Base-by-base conservation (phyloP, 2,329 filamentous ascomycete species). In the Rhynchosporium agropyri region DNA sequence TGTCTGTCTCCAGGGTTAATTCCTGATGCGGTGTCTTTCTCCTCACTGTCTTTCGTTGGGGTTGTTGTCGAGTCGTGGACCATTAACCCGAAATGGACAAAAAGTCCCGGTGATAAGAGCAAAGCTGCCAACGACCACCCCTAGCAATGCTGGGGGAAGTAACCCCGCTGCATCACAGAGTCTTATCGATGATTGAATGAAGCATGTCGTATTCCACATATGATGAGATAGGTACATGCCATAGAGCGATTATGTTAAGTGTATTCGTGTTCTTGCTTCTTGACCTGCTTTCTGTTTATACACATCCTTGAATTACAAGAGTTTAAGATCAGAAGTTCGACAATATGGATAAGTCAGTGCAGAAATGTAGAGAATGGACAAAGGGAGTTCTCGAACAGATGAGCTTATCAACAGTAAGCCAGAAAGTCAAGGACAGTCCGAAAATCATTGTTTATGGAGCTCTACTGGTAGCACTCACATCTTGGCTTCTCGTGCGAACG, bases 91-190 rank as follows among this genome's bases (percentile, higher is more conserved):
- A 72, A 66, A 40, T 8, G 69, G 70, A 57, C 53, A 71, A 69
- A 67, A 66, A 63, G 53, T 72, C 70, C 70, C 63, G 10, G 42
- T 65, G 70, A 70, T 69, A 70, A 70, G 68, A 60, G 54, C 26
- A 43, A 55, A 56, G 12, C 29, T 42, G 45, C 64, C 61, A 61
- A 63, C 58, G 43, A 46, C 33, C 43, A 31, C 46, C 40, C 31
- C 60, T 29, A 36, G 53, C 46, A 65, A 63, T 63, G 57, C 62
- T 51, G 63, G 69, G 63, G 66, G 55, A 65, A 45, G 31, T 20
- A 51, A 59, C 60, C 66, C 61, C 61, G 62, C 61, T 46, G 61
- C 38, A 45, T 29, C n/a, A 12, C 20, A 51, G 51, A 28, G 33
- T 56, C 56, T 67, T 67, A 66, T 68, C 66, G 46, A 58, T 46